Percentiles rank a stretch among this genome's conserved stretches.
These are phyloP conservation scores for Gomphus bonarii DNA, from an alignment of 1,284 basidiomycete genomes.

Conservation along the genomic window DNA sequence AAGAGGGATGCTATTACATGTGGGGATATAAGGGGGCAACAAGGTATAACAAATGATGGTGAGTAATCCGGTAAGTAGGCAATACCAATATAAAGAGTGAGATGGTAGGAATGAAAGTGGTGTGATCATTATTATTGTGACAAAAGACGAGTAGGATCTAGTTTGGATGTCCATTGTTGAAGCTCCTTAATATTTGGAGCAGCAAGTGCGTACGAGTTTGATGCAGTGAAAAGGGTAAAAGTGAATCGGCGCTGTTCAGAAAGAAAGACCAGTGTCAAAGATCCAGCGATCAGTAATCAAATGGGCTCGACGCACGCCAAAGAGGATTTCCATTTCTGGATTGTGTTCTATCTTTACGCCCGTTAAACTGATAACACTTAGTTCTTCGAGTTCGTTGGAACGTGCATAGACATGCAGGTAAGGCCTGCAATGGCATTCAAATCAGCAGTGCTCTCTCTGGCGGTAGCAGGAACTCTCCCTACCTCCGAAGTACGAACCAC, in stretches of 20 bases:
- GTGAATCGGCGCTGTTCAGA: slow-evolving; percentile 61
- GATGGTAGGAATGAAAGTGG: neutral
- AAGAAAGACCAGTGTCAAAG: slow-evolving; percentile 3
- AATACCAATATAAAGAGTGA: slow-evolving; percentile 1
- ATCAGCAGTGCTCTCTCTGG: neutral
- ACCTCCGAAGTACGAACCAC: slow-evolving; percentile 88
- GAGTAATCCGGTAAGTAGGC: neutral
- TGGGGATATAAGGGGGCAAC: neutral
- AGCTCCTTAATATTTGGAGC: slow-evolving; percentile 74
- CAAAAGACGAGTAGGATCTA: slow-evolving; percentile 60
- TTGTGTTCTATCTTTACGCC: slow-evolving; percentile 83
- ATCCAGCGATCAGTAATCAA: slow-evolving; percentile 7
- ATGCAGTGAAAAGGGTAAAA: slow-evolving; percentile 82
- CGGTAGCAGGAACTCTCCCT: slow-evolving; percentile 14
- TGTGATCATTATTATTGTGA: slow-evolving; percentile 14
- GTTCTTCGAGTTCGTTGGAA: slow-evolving; percentile 75
- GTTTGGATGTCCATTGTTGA: slow-evolving; percentile 70
- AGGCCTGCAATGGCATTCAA: slow-evolving; percentile 44
- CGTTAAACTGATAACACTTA: slow-evolving; percentile 74
- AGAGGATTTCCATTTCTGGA: slow-evolving; percentile 75
- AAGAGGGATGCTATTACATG: slow-evolving; percentile 1
- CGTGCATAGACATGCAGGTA: slow-evolving; percentile 83
- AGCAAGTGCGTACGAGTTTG: slow-evolving; percentile 82
- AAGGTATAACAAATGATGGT: slow-evolving; percentile 7
- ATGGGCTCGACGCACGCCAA: slow-evolving; percentile 54